Conservation (phyloP, 139 green algal species). For the Closterium sp. region DNA sequence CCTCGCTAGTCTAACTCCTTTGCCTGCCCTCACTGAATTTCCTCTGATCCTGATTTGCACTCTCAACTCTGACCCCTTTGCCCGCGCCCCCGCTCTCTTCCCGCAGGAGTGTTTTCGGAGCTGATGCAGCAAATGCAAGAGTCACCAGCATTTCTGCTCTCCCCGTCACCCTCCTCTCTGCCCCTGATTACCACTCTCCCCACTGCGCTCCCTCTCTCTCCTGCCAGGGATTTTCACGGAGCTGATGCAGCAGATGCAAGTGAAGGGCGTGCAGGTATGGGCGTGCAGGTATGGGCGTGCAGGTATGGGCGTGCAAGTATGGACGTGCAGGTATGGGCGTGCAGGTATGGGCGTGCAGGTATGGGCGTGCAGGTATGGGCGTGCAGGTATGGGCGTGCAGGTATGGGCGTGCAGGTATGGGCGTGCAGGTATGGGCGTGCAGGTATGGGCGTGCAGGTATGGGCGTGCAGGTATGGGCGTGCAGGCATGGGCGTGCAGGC, state of each 20-base stretch:
- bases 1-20: too few species aligned
- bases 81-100: not conserved
- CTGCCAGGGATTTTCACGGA: conserved; percentile 87
- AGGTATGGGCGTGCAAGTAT: conserved; percentile 61
- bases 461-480: conserved; percentile 59
- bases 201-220: not conserved
- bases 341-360: conserved; percentile 61
- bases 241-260: conserved; percentile 84
- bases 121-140: conserved; percentile 87
- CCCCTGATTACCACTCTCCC: too few species aligned
- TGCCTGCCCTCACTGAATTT: too few species aligned
- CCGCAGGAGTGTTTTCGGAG: conserved; percentile 88
- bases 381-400: conserved; percentile 61
- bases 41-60: too few species aligned
- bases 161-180: too few species aligned
- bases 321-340: not conserved
- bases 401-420: not conserved
- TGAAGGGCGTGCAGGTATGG: conserved; percentile 68
- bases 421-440: conserved; percentile 59
- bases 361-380: not conserved
- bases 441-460: conserved; percentile 4
- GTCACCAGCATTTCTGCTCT: too few species aligned
- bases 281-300: not conserved
- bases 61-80: not conserved
- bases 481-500: conserved; percentile 8